Base-by-base conservation (phyloP, 805 yeast genomes). In the Metschnikowia peoriensis region DNA sequence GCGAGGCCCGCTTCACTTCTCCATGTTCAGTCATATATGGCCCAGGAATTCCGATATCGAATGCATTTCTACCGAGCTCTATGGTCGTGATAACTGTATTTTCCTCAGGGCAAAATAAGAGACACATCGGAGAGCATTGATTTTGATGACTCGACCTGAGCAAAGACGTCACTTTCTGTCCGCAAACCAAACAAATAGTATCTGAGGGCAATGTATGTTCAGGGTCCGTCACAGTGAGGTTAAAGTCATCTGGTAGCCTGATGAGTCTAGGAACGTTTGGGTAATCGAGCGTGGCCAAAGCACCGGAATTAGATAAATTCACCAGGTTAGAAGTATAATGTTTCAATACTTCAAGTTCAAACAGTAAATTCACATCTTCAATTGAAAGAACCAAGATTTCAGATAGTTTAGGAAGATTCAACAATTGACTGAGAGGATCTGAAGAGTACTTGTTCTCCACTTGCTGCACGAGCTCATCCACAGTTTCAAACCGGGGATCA, bases 11-110 rank as follows among this genome's bases (percentile, higher is more conserved):
- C 34, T 87, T 87, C 3, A 85, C 79, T 65, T 88, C 94, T 22
- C 96, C 96, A 66, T 87, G 91, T 6, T 75, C 73, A 50, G 89
- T 86, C 63, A 88, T 69, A 62, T 86, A 88, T 12, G 93, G 94
- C 0, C 89, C 87, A 50, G 80, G 80, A 56, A 80, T 73, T 8
- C 72, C 64, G 2, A 69, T 52, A 35, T 62, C 67, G 8, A 67
- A 55, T 7, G 66, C 66, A 38, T 63, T 59, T 11, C 52, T 56
- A 1, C 67, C 69, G 28, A 67, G 59, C 38, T 61, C 61, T 6
- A 67, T 62, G 28, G 63, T 56, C 2, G 68, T 54, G 42, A 67
- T 50, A 51, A 67, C 53, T 46, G 52, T 38, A 63, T 70, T 66
- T 59, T 57, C 54, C 66, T 50, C 28, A 65, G 68, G 54, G n/a